A percentile compares a stretch with the other conserved stretches of the same genome.
phyloP scores from a whole-genome alignment of 441 rosid species.

The Eutrema salsugineum region DNA sequence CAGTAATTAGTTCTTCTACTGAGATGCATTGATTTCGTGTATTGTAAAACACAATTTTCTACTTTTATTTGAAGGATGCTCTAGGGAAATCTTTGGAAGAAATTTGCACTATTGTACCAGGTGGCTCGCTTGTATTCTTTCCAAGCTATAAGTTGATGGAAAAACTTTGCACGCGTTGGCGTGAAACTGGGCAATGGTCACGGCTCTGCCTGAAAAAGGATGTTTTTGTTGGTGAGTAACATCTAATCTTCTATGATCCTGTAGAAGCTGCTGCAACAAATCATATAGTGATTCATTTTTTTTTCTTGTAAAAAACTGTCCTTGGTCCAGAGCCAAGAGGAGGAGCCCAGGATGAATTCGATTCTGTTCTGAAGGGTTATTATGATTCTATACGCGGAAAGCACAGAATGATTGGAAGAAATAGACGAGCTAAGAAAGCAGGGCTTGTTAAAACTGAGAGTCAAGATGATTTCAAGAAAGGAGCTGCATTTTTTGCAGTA shows the following conservation, averaged over 20 bases:
- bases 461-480: slow-evolving; percentile 44
- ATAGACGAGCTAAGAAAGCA: slow-evolving; percentile 54
- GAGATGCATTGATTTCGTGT: slow-evolving; percentile 2
- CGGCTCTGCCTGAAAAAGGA: slow-evolving; percentile 64
- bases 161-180: slow-evolving; percentile 88
- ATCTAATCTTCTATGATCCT: neutral
- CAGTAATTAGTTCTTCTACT: slow-evolving; percentile 4
- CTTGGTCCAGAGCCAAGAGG: slow-evolving; percentile 83
- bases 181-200: slow-evolving; percentile 90
- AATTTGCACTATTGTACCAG: slow-evolving; percentile 80
- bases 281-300: neutral
- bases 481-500: slow-evolving; percentile 96
- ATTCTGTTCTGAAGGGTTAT: slow-evolving; percentile 73
- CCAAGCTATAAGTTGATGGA: slow-evolving; percentile 99
- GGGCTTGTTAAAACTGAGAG: slow-evolving; percentile 37
- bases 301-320: slow-evolving; percentile 11
- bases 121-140: slow-evolving; percentile 91
- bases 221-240: slow-evolving; percentile 67
- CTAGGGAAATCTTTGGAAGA: slow-evolving; percentile 89
- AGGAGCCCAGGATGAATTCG: slow-evolving; percentile 84
- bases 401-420: slow-evolving; percentile 41
- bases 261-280: neutral
- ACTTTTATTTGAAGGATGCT: slow-evolving; percentile 61
- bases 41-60: neutral
- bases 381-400: slow-evolving; percentile 49